Conservation (phyloP, 106 monocot species). For the Dendrobium nobile region DNA sequence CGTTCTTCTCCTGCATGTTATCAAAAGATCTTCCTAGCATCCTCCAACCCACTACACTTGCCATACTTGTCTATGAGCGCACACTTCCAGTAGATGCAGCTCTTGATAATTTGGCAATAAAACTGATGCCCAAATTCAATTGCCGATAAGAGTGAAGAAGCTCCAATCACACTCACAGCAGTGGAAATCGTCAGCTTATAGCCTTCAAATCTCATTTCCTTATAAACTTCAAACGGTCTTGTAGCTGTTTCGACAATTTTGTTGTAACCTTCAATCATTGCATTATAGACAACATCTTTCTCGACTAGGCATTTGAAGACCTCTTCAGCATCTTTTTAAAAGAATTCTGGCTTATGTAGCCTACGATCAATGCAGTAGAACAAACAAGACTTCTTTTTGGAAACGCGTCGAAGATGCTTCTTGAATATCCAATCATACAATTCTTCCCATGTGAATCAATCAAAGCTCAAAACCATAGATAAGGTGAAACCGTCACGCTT, state of each 20-base stretch:
- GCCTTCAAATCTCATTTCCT: slow-evolving; percentile 35
- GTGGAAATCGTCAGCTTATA: slow-evolving; percentile 61
- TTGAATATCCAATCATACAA: slow-evolving; percentile 42
- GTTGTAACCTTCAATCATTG: slow-evolving; percentile 94
- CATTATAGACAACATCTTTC: slow-evolving; percentile 91
- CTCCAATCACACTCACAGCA: slow-evolving; percentile 73
- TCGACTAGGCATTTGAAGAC: slow-evolving; percentile 35
- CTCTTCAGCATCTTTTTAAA: slow-evolving; percentile 56
- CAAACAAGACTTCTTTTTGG: slow-evolving; percentile 41
- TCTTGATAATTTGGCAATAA: slow-evolving; percentile 64
- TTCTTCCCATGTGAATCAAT: slow-evolving; percentile 84
- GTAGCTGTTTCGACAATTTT: slow-evolving; percentile 33
- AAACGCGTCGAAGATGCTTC: slow-evolving; percentile 36
- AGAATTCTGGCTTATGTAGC: slow-evolving; percentile 57
- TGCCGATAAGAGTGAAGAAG: slow-evolving; percentile 63
- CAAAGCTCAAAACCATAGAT: slow-evolving; percentile 79
- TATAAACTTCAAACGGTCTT: slow-evolving; percentile 52
- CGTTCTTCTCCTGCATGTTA: slow-evolving; percentile 57
- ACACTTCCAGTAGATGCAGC: slow-evolving; percentile 32
- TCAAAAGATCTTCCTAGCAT: slow-evolving; percentile 62
- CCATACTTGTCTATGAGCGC: slow-evolving; percentile 83
- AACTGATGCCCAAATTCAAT: slow-evolving; percentile 69
- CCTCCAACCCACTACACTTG: slow-evolving; percentile 62
- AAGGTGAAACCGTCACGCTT: slow-evolving; percentile 67
- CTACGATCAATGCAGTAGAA: slow-evolving; percentile 75